Evolutionary conservation across 768 basidiomycete species (phyloP).

Genomic region (Strobilomyces echinocephalus): DNA sequence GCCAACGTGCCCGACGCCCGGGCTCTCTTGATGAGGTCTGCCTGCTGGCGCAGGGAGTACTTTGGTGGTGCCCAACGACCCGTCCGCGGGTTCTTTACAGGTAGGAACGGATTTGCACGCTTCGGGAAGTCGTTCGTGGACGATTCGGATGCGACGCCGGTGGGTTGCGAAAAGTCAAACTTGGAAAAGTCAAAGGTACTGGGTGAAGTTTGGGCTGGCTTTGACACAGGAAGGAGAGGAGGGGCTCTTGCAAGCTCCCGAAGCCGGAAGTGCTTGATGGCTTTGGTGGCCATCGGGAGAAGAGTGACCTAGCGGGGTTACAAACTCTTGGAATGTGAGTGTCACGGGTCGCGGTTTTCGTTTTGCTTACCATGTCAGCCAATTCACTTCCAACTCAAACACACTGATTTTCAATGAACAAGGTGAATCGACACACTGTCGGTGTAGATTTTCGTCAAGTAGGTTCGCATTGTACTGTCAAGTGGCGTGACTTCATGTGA

Average conservation of each 20-base stretch:
- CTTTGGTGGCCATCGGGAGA: conserved; percentile 19
- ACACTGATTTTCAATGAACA: no score
- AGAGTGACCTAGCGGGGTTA: not conserved
- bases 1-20: conserved; percentile 47
- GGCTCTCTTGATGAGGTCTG: conserved; percentile 72
- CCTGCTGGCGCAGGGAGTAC: conserved; percentile 73
- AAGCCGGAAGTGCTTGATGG: conserved; percentile 25
- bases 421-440: no score
- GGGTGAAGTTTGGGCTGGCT: conserved; percentile 6
- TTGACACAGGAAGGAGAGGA: conserved; percentile 25
- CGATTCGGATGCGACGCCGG: not conserved
- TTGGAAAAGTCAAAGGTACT: conserved; percentile 16
- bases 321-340: no score
- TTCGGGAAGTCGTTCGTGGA: conserved; percentile 16
- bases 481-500: no score
- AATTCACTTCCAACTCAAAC: no score
- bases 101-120: conserved; percentile 63
- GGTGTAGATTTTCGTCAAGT: no score
- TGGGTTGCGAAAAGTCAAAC: conserved; percentile 18
- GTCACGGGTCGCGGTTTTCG: no score
- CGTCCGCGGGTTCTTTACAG: conserved; percentile 52
- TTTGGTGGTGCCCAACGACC: conserved; percentile 65
- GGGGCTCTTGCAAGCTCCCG: conserved; percentile 19
- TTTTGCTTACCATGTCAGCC: no score
- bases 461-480: no score